Evolutionary conservation across 345 rosid genomes (phyloP).

Genomic region (Gossypium ekmanianum): DNA sequence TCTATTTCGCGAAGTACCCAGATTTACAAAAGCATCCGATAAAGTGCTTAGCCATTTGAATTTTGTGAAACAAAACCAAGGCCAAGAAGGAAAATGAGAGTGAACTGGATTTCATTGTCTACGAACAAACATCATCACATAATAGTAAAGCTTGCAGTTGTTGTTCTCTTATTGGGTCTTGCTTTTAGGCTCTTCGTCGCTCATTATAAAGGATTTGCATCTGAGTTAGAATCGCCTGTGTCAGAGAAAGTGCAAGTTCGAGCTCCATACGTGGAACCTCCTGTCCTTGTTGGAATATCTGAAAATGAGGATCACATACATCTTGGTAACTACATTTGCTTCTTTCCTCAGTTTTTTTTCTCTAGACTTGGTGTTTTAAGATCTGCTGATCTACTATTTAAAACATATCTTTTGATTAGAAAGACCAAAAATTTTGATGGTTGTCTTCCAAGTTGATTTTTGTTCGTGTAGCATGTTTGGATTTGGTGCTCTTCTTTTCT

Average conservation of each 20-base stretch:
- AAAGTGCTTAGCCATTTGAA: not conserved
- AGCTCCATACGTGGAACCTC: not conserved
- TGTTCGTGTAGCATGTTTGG: not conserved
- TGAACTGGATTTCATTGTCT: slow-evolving; percentile 34
- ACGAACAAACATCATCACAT: slow-evolving; percentile 42
- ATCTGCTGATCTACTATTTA: slow-evolving; percentile 21
- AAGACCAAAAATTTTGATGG: slow-evolving; percentile 13
- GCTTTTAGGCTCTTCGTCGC: slow-evolving; percentile 53
- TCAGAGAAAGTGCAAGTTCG: slow-evolving; percentile 18
- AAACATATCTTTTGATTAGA: not conserved
- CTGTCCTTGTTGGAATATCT: slow-evolving; percentile 19
- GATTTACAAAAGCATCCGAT: not conserved
- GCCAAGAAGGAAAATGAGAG: slow-evolving; percentile 41
- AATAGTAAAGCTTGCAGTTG: slow-evolving; percentile 45
- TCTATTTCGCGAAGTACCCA: not conserved
- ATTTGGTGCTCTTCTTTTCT: not conserved
- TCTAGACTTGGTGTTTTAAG: slow-evolving; percentile 1
- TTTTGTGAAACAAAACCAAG: not conserved
- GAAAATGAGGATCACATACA: slow-evolving; percentile 49
- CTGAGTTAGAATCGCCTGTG: slow-evolving; percentile 26
- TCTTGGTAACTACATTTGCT: slow-evolving; percentile 34
- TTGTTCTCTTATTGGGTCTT: slow-evolving; percentile 47
- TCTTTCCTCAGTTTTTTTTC: not conserved
- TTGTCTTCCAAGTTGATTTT: not conserved
- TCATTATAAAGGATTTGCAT: slow-evolving; percentile 33